Percentiles rank a stretch among this genome's conserved stretches.
Evolutionary conservation across 139 green algal genomes (phyloP).

Genomic region (Closterium sp.): DNA sequence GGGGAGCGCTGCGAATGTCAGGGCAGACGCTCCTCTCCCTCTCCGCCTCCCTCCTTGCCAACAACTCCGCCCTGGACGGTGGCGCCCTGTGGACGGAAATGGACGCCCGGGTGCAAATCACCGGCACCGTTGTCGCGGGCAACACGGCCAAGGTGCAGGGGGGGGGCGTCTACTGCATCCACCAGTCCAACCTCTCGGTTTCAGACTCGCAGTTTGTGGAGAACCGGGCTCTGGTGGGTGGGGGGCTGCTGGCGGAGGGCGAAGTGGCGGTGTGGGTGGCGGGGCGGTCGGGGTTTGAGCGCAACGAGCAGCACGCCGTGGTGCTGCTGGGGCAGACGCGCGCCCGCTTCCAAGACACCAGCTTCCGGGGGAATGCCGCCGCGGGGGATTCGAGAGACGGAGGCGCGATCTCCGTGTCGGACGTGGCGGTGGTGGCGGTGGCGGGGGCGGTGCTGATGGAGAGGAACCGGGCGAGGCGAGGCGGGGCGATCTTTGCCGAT

Average conservation of each 20-base stretch:
- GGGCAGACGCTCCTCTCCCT: not conserved
- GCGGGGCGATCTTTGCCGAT: not conserved
- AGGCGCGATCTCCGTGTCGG: not conserved
- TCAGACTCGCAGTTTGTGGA: not conserved
- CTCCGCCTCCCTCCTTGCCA: not conserved
- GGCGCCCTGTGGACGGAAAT: not conserved
- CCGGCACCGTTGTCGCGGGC: not conserved
- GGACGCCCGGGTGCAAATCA: not conserved
- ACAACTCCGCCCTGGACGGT: not conserved
- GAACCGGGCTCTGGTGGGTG: not conserved
- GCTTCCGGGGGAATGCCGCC: not conserved
- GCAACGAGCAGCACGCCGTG: not conserved
- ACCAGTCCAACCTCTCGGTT: not conserved
- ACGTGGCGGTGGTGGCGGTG: not conserved
- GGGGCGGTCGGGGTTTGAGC: not conserved
- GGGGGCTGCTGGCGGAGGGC: not conserved
- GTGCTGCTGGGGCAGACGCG: not conserved
- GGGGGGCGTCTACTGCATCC: not conserved
- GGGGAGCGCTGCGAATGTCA: not conserved
- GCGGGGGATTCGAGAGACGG: not conserved
- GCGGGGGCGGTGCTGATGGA: not conserved
- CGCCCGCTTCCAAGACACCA: not conserved
- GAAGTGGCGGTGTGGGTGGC: not conserved
- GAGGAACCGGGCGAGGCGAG: not conserved
- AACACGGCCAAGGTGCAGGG: not conserved